Evolutionary conservation across 129 eudicot genomes (phyloP).

Genomic region (Lactuca sativa): DNA sequence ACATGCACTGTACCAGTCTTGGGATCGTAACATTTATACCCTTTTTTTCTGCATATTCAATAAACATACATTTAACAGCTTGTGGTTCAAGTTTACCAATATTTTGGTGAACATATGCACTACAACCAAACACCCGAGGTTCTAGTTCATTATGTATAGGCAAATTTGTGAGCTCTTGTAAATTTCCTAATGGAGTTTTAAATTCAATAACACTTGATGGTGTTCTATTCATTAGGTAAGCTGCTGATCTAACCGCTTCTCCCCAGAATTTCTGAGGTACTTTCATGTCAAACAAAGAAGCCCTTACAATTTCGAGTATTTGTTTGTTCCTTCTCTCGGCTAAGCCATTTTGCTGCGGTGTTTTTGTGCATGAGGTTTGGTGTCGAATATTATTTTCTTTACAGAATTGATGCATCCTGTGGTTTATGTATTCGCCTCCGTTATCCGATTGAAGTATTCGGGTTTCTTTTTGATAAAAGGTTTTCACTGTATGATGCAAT

Average conservation of each 20-base stretch:
- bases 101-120: constrained; percentile 23
- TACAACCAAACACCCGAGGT: constrained; percentile 31
- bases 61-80: constrained; percentile 21
- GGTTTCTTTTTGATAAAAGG: constrained; percentile 14
- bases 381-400: constrained; percentile 5
- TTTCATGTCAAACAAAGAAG: constrained; percentile 19
- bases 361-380: constrained; percentile 16
- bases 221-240: constrained; percentile 12
- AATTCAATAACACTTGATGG: too few relatives aligned
- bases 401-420: neutral
- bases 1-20: neutral
- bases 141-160: neutral
- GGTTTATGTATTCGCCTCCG: constrained; percentile 11
- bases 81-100: constrained; percentile 3
- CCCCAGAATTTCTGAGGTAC: constrained; percentile 29
- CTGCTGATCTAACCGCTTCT: constrained; percentile 15
- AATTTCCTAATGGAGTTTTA: too few relatives aligned
- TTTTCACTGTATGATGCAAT: constrained; percentile 17
- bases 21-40: constrained; percentile 24
- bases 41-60: constrained; percentile 22
- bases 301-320: neutral
- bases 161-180: constrained; percentile 3
- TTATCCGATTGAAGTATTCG: constrained; percentile 26
- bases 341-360: constrained; percentile 34
- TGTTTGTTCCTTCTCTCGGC: constrained; percentile 24